These are phyloP conservation scores for Fusarium sp. DNA, from an alignment of 2,329 filamentous ascomycete species.

Conservation along the genomic window DNA sequence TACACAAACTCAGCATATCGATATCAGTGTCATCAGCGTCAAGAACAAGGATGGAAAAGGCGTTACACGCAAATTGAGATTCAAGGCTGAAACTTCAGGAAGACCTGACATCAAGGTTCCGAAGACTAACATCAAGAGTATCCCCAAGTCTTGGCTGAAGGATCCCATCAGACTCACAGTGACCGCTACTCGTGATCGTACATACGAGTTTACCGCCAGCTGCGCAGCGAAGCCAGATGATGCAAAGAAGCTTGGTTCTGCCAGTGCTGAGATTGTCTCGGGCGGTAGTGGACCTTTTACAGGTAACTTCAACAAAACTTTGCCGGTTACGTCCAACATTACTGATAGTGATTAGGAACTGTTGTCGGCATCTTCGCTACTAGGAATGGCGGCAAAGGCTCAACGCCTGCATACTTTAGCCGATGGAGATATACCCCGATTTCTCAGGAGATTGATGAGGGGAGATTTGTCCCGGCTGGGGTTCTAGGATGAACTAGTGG, in stretches of 20 bases:
- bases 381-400: neutral
- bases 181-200: neutral
- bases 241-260: neutral
- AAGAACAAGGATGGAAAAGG: too few species aligned
- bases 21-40: neutral
- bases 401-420: neutral
- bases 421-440: neutral
- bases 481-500: too few species aligned
- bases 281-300: neutral
- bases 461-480: neutral
- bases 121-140: neutral
- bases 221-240: neutral
- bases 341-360: neutral
- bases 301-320: neutral
- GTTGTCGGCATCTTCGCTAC: neutral
- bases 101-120: neutral
- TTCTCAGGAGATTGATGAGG: neutral
- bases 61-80: neutral
- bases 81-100: neutral
- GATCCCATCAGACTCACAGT: neutral
- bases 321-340: too few species aligned
- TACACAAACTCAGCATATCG: neutral
- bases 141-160: neutral
- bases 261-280: neutral
- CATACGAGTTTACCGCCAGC: neutral